Base-by-base conservation (phyloP, 345 rosid species). In the Firmiana major region DNA sequence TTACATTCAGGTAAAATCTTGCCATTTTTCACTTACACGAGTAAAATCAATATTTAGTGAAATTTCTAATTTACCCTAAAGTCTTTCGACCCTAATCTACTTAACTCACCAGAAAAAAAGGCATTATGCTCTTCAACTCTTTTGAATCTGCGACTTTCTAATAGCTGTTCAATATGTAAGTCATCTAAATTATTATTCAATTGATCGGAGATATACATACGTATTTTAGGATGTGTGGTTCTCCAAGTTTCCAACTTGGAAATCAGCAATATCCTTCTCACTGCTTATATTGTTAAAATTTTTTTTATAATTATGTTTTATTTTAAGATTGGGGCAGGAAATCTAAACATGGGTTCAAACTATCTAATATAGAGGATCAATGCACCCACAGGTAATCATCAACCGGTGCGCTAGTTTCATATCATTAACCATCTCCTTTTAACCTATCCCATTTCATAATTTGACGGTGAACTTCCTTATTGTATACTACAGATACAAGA, bases 321-420 rank as follows among this genome's bases (percentile, higher is more conserved):
- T 36, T 13, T 57, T 40, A 89, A 92, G 89, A 90, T 66, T 91
- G 93, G 93, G 66, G 0, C 8, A 28, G 54, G 81, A 88, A 87
- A 81, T 70, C 75, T 0, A 74, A 79, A 71, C 75, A 83, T 68
- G 85, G 89, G 7, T 92, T 55, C 81, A 82, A 82, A 60, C 85
- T 88, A 38, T 89, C 93, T 36, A 90, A 86, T 40, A 26, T 92
- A 59, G 82, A 79, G 60, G 80, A 87, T 57, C 93, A 90, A 78
- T 92, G 91, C 83, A 86, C 83, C 5, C 88, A 92, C 81, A 85
- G 90, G 97, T 92, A 73, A 55, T 12, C 34, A 40, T n/a, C 17
- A 45, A 42, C 1, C 1, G 10, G 11, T 12, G 7, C 4, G 21
- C 11, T n/a, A n/a, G 4, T 21, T 21, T 55, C 2, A 7, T 17